Percentiles rank a stretch among this genome's conserved stretches.
Evolutionary conservation across 2,329 filamentous ascomycete species (phyloP).

Genomic region (Madurella fahalii): DNA sequence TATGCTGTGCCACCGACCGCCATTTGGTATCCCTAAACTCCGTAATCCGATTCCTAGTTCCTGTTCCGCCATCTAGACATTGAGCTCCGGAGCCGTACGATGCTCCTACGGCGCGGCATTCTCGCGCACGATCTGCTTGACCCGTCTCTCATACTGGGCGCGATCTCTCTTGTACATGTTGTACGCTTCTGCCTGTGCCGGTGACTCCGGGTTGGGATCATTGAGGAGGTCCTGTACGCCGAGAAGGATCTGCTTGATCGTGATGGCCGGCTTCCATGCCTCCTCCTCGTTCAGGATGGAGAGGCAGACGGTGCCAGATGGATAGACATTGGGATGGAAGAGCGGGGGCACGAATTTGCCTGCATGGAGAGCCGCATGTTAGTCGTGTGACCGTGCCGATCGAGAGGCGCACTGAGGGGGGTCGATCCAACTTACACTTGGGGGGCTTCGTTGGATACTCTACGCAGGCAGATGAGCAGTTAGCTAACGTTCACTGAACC

Average conservation of each 20-base stretch:
- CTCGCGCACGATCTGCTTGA: slow-evolving; percentile 81
- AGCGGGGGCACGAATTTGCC: slow-evolving; percentile 95
- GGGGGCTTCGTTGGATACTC: slow-evolving; percentile 98
- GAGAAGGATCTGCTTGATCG: slow-evolving; percentile 93
- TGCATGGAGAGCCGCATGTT: slow-evolving; percentile 35
- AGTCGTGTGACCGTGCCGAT: slow-evolving; percentile 17
- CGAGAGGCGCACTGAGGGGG: background rate
- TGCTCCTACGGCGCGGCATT: slow-evolving; percentile 67
- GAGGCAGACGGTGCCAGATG: slow-evolving; percentile 93
- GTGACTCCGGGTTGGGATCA: slow-evolving; percentile 94
- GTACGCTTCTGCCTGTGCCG: slow-evolving; percentile 95
- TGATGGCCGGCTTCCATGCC: slow-evolving; percentile 97
- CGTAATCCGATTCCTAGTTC: slow-evolving; percentile 8
- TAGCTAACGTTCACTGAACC: slow-evolving; percentile 14
- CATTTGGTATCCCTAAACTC: slow-evolving; percentile 22
- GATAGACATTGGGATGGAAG: slow-evolving; percentile 98
- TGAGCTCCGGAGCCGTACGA: background rate
- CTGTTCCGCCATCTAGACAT: background rate
- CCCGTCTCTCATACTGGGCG: slow-evolving; percentile 80
- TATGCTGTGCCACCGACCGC: slow-evolving; percentile 12
- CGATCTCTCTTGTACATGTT: slow-evolving; percentile 93
- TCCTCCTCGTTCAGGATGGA: slow-evolving; percentile 98
- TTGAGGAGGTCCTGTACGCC: slow-evolving; percentile 95
- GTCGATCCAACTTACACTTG: slow-evolving; percentile 72
- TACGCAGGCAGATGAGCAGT: slow-evolving; percentile 36